phyloP scores from a whole-genome alignment of 2,329 filamentous ascomycete species.

The Aplosporella prunicola region DNA sequence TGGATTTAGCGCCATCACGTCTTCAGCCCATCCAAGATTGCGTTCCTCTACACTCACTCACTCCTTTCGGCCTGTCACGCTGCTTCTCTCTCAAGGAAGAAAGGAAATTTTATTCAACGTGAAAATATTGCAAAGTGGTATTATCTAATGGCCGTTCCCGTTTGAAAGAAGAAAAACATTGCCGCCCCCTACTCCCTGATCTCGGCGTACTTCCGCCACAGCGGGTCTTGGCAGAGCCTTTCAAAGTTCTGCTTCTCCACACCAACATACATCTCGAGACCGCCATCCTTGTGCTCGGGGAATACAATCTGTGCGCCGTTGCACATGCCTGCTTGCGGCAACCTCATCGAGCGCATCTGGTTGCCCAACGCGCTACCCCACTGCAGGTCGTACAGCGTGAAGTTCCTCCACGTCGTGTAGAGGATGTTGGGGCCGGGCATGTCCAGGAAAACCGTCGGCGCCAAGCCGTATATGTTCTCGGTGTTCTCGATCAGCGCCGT shows the following conservation, averaged over 20 bases:
- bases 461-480: background rate
- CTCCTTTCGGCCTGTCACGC: too few relatives aligned
- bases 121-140: too few relatives aligned
- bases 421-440: background rate
- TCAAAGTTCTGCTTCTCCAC: background rate
- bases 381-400: constrained; percentile 1
- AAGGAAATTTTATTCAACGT: too few relatives aligned
- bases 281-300: background rate
- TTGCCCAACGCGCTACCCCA: constrained; percentile 1
- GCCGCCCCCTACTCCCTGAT: too few relatives aligned
- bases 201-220: constrained; percentile 2
- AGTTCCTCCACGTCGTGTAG: constrained; percentile 1
- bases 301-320: constrained; percentile 1
- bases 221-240: background rate
- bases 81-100: too few relatives aligned
- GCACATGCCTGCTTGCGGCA: background rate
- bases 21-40: too few relatives aligned
- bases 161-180: too few relatives aligned
- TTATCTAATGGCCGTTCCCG: too few relatives aligned
- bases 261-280: constrained; percentile 2
- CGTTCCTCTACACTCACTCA: too few relatives aligned
- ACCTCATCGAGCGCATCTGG: background rate
- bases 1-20: too few relatives aligned
- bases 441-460: background rate
- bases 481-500: background rate